These are phyloP conservation scores for Gentiana straminea DNA, from an alignment of 257 asterid genomes.

Conservation along the genomic window DNA sequence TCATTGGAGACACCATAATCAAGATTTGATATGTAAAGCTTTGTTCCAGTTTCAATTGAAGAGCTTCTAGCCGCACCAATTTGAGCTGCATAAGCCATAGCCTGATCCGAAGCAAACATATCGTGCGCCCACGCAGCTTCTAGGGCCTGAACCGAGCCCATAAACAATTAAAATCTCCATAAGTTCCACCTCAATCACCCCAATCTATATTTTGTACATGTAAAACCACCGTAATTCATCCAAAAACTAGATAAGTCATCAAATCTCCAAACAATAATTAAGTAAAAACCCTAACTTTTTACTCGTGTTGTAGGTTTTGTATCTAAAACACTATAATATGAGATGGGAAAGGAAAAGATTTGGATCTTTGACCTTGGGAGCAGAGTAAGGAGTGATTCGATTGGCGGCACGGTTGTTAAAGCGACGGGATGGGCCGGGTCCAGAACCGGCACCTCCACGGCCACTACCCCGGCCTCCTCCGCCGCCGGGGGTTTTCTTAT, in stretches of 20 bases:
- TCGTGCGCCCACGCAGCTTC: conserved; percentile 80
- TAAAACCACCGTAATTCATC: neutral
- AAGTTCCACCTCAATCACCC: too few species aligned
- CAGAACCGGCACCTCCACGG: conserved; percentile 35
- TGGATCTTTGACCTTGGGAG: conserved; percentile 60
- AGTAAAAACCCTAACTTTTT: neutral
- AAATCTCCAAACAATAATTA: neutral
- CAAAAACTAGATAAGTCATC: neutral
- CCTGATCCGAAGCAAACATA: conserved; percentile 41
- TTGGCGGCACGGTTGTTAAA: conserved; percentile 44
- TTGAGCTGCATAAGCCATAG: conserved; percentile 16
- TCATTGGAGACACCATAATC: conserved; percentile 88
- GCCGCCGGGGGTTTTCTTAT: conserved; percentile 44
- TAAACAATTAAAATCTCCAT: neutral
- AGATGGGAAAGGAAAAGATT: neutral
- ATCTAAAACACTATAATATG: neutral
- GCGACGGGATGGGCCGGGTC: conserved; percentile 84
- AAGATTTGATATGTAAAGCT: conserved; percentile 83
- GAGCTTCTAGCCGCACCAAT: conserved; percentile 43
- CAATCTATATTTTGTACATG: too few species aligned
- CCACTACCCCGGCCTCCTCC: conserved; percentile 47
- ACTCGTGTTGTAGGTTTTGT: too few species aligned
- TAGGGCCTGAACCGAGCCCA: conserved; percentile 54
- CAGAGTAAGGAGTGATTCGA: conserved; percentile 58
- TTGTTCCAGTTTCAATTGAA: conserved; percentile 89